A percentile compares a stretch with the other conserved stretches of the same genome.
phyloP scores from a whole-genome alignment of 2,329 filamentous ascomycete genomes.

The Fusarium beomiforme region DNA sequence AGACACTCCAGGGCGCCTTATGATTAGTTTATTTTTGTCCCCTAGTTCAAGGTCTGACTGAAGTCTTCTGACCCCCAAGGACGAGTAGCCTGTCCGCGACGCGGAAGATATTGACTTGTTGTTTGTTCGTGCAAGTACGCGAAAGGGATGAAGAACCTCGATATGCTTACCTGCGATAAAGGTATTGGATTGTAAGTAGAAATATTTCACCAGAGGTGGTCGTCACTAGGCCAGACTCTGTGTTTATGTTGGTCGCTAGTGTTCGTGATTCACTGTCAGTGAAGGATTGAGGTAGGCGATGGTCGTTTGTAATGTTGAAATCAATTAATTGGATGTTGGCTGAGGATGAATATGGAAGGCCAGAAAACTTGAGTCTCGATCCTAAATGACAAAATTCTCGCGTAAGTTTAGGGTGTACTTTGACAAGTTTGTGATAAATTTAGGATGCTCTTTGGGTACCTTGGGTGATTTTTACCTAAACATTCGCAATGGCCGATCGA shows the following conservation, averaged over 20 bases:
- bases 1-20: too few relatives aligned
- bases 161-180: conserved; percentile 1
- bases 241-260: neutral
- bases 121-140: neutral
- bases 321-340: neutral
- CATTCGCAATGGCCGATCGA: neutral
- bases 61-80: too few relatives aligned
- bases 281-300: neutral
- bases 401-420: too few relatives aligned
- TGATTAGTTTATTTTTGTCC: too few relatives aligned
- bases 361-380: too few relatives aligned
- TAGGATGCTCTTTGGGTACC: too few relatives aligned
- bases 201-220: neutral
- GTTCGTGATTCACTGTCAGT: neutral
- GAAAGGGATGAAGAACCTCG: neutral
- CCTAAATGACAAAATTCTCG: too few relatives aligned
- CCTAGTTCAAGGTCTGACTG: too few relatives aligned
- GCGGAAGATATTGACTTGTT: neutral
- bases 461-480: too few relatives aligned
- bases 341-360: too few relatives aligned
- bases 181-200: neutral
- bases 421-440: too few relatives aligned
- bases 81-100: neutral
- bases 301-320: neutral
- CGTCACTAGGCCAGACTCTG: neutral